Percentiles rank a stretch among this genome's conserved stretches.
These are phyloP conservation scores for Puccinia novopanici DNA, from an alignment of 1,284 basidiomycete species.

Conservation along the genomic window DNA sequence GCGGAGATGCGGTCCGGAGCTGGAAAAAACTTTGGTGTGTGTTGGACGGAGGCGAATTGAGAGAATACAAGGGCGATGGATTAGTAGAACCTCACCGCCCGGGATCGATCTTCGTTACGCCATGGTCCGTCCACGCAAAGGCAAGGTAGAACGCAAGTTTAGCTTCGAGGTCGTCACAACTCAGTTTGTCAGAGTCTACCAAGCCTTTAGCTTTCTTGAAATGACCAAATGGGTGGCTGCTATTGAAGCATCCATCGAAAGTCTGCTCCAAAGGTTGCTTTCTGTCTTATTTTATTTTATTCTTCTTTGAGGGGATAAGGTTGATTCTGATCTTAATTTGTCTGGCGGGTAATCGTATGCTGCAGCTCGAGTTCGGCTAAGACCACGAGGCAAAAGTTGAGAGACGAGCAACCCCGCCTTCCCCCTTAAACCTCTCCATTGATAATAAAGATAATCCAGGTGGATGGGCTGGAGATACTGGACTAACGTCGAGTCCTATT, in stretches of 20 bases:
- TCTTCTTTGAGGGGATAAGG: neutral
- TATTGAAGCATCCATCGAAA: slow-evolving; percentile 64
- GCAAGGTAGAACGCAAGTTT: slow-evolving; percentile 50
- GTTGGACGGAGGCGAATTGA: slow-evolving; percentile 16
- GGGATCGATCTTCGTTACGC: slow-evolving; percentile 58
- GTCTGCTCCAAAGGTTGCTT: slow-evolving; percentile 61
- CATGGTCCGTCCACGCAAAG: slow-evolving; percentile 56
- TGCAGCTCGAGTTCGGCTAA: neutral
- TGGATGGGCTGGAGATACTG: no score
- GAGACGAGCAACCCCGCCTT: neutral
- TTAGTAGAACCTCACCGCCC: slow-evolving; percentile 28
- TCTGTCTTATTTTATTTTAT: neutral
- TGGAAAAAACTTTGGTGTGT: slow-evolving; percentile 49
- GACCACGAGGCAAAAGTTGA: neutral
- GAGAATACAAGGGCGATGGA: slow-evolving; percentile 27
- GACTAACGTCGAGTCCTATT: no score
- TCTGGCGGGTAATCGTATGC: neutral
- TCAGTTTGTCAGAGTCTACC: slow-evolving; percentile 62
- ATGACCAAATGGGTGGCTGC: slow-evolving; percentile 64
- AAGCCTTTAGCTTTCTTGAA: slow-evolving; percentile 62
- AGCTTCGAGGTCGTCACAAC: slow-evolving; percentile 64
- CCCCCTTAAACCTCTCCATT: neutral
- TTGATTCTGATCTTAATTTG: neutral
- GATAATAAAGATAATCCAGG: neutral
- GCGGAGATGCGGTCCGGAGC: slow-evolving; percentile 7